phyloP scores from a whole-genome alignment of 495 filamentous ascomycete genomes.

The Stereocaulon alpinum region DNA sequence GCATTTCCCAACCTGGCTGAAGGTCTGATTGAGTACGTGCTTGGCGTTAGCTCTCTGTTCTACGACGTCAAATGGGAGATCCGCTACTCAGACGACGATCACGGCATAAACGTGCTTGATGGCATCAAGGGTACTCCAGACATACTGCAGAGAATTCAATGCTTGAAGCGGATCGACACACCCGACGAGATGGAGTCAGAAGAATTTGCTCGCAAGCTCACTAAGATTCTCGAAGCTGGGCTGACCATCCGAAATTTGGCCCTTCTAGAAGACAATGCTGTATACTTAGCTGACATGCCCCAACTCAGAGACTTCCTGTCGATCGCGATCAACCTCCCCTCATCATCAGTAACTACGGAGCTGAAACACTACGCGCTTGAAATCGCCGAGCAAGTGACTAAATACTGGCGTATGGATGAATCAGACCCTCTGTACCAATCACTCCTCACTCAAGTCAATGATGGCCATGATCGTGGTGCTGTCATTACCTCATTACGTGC shows the following conservation, averaged over 20 bases:
- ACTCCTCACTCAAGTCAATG: constrained; percentile 35
- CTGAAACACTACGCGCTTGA: constrained; percentile 87
- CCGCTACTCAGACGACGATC: constrained; percentile 49
- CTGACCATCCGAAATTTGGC: constrained; percentile 90
- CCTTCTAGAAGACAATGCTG: constrained; percentile 77
- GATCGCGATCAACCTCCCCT: constrained; percentile 68
- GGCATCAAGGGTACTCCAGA: constrained; percentile 68
- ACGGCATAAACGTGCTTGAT: constrained; percentile 50
- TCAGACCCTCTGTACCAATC: constrained; percentile 42
- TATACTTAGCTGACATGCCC: constrained; percentile 61
- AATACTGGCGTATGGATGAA: constrained; percentile 54
- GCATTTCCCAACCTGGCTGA: constrained; percentile 84
- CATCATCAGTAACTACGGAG: constrained; percentile 64
- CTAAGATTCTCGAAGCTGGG: constrained; percentile 74
- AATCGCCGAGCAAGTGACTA: constrained; percentile 83
- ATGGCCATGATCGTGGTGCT: constrained; percentile 71
- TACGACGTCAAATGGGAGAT: constrained; percentile 76
- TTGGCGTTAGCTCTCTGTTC: constrained; percentile 63
- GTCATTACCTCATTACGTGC: constrained; percentile 76
- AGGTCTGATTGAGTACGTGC: constrained; percentile 71
- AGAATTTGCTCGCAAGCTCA: constrained; percentile 58
- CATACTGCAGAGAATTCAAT: constrained; percentile 55
- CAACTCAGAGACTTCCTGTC: constrained; percentile 70
- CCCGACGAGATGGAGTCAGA: constrained; percentile 65
- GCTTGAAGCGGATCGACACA: constrained; percentile 43